A percentile compares a stretch with the other conserved stretches of the same genome.
Conservation (phyloP, 2,329 filamentous ascomycete species). For the Mycocentrospora acerina region DNA sequence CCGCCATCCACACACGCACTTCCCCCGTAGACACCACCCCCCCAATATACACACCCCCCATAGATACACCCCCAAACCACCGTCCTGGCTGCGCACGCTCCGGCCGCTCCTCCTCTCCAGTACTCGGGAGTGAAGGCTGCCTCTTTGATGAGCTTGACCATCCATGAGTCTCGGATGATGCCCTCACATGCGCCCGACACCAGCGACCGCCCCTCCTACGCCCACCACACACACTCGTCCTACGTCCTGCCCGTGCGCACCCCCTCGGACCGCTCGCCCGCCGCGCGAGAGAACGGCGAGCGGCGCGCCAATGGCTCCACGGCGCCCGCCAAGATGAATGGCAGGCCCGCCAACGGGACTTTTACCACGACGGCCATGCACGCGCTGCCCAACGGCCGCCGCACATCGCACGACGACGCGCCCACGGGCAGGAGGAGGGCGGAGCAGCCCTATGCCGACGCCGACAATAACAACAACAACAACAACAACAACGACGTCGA, state of each 20-base stretch:
- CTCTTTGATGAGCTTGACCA: constrained; percentile 34
- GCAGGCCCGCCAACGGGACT: constrained; percentile 33
- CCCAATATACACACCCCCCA: constrained; percentile 7
- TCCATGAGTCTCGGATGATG: constrained; percentile 48
- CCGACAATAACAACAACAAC: too few relatives aligned
- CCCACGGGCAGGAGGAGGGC: constrained; percentile 17
- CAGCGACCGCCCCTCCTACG: constrained; percentile 30
- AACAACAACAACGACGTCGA: too few relatives aligned
- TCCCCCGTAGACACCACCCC: neutral
- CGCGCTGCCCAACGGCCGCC: constrained; percentile 40
- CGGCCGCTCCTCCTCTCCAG: constrained; percentile 28
- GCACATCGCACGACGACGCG: constrained; percentile 43
- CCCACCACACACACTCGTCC: constrained; percentile 39
- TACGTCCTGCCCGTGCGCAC: constrained; percentile 30
- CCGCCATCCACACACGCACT: neutral
- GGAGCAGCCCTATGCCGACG: too few relatives aligned
- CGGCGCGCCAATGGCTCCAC: constrained; percentile 29
- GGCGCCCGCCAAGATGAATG: constrained; percentile 30
- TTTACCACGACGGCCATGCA: constrained; percentile 14
- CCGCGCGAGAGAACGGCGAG: constrained; percentile 23
- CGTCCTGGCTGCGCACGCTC: constrained; percentile 28
- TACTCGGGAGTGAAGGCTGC: constrained; percentile 28
- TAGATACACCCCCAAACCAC: constrained; percentile 13
- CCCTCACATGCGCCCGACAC: constrained; percentile 53
- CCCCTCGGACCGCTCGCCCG: constrained; percentile 26